A percentile compares a stretch with the other conserved stretches of the same genome.
Evolutionary conservation across 306 rosid genomes (phyloP).

Genomic region (Trifolium fragiferum): DNA sequence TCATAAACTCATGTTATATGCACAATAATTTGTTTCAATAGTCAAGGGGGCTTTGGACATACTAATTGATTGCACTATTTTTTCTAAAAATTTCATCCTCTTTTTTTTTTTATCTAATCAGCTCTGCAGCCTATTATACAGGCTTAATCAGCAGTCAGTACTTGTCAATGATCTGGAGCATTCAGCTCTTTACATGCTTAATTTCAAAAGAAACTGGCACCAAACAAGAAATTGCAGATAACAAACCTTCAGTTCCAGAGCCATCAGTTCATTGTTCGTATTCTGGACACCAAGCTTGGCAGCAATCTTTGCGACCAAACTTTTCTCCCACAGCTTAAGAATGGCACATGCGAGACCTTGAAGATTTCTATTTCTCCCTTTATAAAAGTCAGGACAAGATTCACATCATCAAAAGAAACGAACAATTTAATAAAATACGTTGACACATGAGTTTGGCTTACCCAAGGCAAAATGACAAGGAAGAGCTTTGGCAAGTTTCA

Average conservation of each 20-base stretch:
- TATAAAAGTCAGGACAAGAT: constrained; percentile 31
- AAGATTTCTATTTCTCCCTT: constrained; percentile 96
- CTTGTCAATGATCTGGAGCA: constrained; percentile 24
- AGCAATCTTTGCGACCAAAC: constrained; percentile 87
- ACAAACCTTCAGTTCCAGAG: constrained; percentile 84
- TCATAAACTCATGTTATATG: not conserved
- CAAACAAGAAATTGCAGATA: constrained; percentile 36
- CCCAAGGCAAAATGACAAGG: constrained; percentile 99
- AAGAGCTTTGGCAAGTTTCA: constrained; percentile 80
- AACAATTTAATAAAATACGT: constrained; percentile 16
- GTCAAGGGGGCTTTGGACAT: not conserved
- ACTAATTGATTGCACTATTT: constrained; percentile 11
- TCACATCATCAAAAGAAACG: constrained; percentile 38
- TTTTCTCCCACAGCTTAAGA: constrained; percentile 70
- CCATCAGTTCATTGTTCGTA: constrained; percentile 96
- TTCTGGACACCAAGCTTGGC: constrained; percentile 95
- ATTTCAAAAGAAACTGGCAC: constrained; percentile 20
- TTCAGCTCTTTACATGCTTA: constrained; percentile 27
- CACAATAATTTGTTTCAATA: constrained; percentile 28
- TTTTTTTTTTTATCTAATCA: constrained; percentile 11
- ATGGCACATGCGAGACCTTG: constrained; percentile 91
- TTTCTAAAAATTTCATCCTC: constrained; percentile 25
- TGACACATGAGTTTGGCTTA: constrained; percentile 42
- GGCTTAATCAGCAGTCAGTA: constrained; percentile 25
- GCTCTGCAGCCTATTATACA: constrained; percentile 14